Base-by-base conservation (phyloP, 75 land plant genomes). In the Cupressus sempervirens region DNA sequence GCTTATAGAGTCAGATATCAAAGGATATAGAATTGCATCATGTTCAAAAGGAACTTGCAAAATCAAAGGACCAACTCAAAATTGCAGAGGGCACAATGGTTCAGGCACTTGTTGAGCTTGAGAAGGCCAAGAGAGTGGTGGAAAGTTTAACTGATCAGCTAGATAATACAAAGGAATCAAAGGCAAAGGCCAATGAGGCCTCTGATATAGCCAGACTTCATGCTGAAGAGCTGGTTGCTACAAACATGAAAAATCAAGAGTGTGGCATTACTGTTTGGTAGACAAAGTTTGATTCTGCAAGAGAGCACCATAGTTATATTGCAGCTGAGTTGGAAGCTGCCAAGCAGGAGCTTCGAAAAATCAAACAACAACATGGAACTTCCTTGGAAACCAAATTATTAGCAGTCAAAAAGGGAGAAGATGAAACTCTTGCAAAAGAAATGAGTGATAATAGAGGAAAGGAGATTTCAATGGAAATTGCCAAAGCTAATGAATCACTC, bases 21-120 rank as follows among this genome's bases (percentile, higher is more conserved):
- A 82, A 82, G 41, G 62, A 82, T 4, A 89, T 90, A 30, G 88
- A 94, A 76, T 89, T 94, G 73, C 95, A 91, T 82, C 83, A 91
- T 38, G 92, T 94, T 26, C 86, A 92, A 67, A 91, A 89, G 85
- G 96, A 94, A 83, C 86, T 95, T 29, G 87, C 87, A 56, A 95
- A 92, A 86, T 84, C 89, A 45, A 91, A 88, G 56, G 94, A 91
- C 23, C 94, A 90, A 80, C 84, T 95, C 20, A 77, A 83, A 38
- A 88, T 84, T 93, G 94, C 92, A 23, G 95, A 95, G 83, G 81
- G 80, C 20, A 90, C 91, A 10, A 91, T 90, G 86, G 84, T 81
- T 46, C 91, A 92, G 83, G 93, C 96, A 10, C 87, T 95, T 40
- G 67, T 83, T 72, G 97, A 95, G 87, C 90, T 94, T 67, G 94